Evolutionary conservation across 129 eudicot genomes (phyloP).

Genomic region (Solidago caesia): DNA sequence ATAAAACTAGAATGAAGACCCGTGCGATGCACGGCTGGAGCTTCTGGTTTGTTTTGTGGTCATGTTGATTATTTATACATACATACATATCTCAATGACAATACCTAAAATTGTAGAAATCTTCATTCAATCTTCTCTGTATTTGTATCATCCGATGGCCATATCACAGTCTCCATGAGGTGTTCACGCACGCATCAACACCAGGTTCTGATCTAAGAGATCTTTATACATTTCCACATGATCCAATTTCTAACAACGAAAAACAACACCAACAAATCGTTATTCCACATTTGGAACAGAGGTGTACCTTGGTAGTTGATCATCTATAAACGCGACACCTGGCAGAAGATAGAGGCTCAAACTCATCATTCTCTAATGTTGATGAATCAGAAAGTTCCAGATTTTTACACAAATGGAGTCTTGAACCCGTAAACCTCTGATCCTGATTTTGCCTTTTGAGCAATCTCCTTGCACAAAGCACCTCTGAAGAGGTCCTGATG

Average conservation of each 20-base stretch:
- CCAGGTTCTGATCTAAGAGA: conserved; percentile 77
- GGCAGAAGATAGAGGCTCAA: conserved; percentile 73
- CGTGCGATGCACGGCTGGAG: too few relatives aligned
- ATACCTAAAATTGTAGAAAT: not conserved
- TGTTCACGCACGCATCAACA: conserved; percentile 74
- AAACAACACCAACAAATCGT: conserved; percentile 2
- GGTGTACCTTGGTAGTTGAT: conserved; percentile 52
- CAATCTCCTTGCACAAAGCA: conserved; percentile 47
- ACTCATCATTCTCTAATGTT: conserved; percentile 32
- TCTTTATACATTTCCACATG: conserved; percentile 73
- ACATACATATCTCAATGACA: conserved; percentile 1
- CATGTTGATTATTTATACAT: not conserved
- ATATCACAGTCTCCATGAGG: conserved; percentile 66
- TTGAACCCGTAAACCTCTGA: conserved; percentile 61
- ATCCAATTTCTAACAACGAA: conserved; percentile 53
- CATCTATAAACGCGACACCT: conserved; percentile 65
- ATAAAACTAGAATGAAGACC: too few relatives aligned
- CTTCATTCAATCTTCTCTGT: conserved; percentile 49
- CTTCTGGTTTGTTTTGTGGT: too few relatives aligned
- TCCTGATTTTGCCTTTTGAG: conserved; percentile 44
- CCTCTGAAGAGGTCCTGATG: conserved; percentile 58
- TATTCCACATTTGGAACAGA: not conserved
- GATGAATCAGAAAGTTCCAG: conserved; percentile 44
- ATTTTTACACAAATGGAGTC: conserved; percentile 46
- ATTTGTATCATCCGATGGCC: conserved; percentile 79